phyloP scores from a whole-genome alignment of 1,139 yeast species.

The Spathaspora sp. region DNA sequence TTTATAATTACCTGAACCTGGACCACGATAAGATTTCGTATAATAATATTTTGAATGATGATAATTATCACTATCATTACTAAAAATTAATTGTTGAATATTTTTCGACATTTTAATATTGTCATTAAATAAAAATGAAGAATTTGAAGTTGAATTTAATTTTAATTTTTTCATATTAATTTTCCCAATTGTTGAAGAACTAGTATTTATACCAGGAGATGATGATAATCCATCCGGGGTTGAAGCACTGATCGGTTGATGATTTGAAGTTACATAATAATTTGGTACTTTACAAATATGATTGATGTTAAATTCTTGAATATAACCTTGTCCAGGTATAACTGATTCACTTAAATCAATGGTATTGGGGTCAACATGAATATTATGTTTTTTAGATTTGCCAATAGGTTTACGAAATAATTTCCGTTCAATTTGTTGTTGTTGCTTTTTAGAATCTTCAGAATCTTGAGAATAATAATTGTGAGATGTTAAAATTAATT shows the following conservation, averaged over 20 bases:
- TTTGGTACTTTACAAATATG: constrained; percentile 46
- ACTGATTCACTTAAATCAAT: constrained; percentile 41
- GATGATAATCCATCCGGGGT: constrained; percentile 12
- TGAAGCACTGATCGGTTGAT: constrained; percentile 15
- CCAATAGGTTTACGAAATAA: constrained; percentile 27
- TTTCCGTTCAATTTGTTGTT: constrained; percentile 10
- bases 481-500: constrained; percentile 28
- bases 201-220: not conserved
- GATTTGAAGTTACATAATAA: constrained; percentile 37
- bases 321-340: constrained; percentile 47
- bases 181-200: not conserved
- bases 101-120: constrained; percentile 31
- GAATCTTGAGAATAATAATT: constrained; percentile 31
- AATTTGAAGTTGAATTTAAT: constrained; percentile 20
- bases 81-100: constrained; percentile 36
- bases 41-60: constrained; percentile 41
- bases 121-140: constrained; percentile 23
- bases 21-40: constrained; percentile 43
- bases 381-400: constrained; percentile 31
- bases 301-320: constrained; percentile 44
- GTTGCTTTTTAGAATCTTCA: constrained; percentile 17
- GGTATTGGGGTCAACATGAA: constrained; percentile 39
- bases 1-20: constrained; percentile 49
- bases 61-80: constrained; percentile 36
- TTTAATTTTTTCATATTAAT: constrained; percentile 16